These are phyloP conservation scores for Pseudonitzschia pungens DNA, from an alignment of 108 stramenopile genomes.

Conservation along the genomic window DNA sequence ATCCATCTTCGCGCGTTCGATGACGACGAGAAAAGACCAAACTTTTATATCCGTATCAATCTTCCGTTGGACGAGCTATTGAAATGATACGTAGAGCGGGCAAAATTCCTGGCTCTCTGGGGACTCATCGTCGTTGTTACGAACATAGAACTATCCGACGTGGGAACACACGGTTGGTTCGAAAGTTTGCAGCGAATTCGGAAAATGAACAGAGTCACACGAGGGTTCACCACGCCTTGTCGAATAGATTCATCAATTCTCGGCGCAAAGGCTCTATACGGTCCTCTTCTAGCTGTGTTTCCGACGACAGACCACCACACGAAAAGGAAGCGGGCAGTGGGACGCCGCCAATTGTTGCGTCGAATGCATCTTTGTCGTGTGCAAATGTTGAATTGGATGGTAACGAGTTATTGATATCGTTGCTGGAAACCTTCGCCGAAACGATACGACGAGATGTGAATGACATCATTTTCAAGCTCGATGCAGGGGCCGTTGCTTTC, in stretches of 20 bases:
- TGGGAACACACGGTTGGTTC: neutral
- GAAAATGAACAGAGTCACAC: neutral
- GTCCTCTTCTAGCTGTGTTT: neutral
- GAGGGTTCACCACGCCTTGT: neutral
- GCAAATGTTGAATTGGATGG: neutral
- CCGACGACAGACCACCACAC: neutral
- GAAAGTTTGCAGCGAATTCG: neutral
- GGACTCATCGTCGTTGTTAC: neutral
- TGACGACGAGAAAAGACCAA: too few relatives aligned
- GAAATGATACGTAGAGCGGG: neutral
- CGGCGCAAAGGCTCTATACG: neutral
- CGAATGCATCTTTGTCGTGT: neutral
- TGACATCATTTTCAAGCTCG: slow-evolving; percentile 17
- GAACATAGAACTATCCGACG: neutral
- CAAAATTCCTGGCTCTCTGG: neutral
- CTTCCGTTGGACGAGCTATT: neutral
- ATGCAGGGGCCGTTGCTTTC: neutral
- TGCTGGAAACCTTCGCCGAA: slow-evolving; percentile 20
- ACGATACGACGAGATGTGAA: slow-evolving; percentile 19
- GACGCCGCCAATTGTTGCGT: neutral
- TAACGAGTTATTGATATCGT: neutral
- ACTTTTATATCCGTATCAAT: too few relatives aligned
- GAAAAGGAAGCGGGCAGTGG: neutral
- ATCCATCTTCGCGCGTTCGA: too few relatives aligned
- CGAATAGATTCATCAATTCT: neutral